Evolutionary conservation across 2,329 filamentous ascomycete species (phyloP), one percentile per base, ranked within the genome.

Genomic region (Alternaria gaisen): DNA sequence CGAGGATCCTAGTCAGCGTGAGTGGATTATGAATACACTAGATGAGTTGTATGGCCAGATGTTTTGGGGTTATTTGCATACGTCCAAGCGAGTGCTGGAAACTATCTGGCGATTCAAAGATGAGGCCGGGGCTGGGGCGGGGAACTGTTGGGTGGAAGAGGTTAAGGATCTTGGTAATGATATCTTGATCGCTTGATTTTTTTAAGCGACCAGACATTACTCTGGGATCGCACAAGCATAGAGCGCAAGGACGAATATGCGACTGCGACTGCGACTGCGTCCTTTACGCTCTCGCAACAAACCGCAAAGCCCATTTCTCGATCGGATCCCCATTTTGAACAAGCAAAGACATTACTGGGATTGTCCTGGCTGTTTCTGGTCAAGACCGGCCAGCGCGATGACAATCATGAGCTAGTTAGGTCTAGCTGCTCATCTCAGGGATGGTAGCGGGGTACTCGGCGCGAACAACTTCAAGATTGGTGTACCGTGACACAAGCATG

Each of bases 21-120:
- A 74, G 3, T 87, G 85, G 85, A 81, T 84, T n/a, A 76, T 86
- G 69, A 77, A 82, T 53, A 81, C 83, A 3, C 64, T 80, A 16
- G 70, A 75, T n/a, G 63, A 65, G 8, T 60, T 79, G 3, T 80
- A 76, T 60, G 64, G 69, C 4, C 63, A 72, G 11, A 72, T 79
- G 73, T 77, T 73, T 26, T 80, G 77, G 77, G 77, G 77, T 0
- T 79, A 78, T 41, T 60, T 80, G 11, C 69, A 69, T n/a, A 77
- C 73, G 1, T 74, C 75, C 0, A 74, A 78, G 53, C 69, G 71
- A 18, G 72, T 78, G 1, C 50, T 80, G 48, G 71, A 76, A 52
- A 64, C 64, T 1, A 78, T 80, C 8, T 80, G 78, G 78, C 64
- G 58, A 5, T 69, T 65, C 32, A 73, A 76, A 42, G 75, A 75